A percentile compares a stretch with the other conserved stretches of the same genome.
These are phyloP conservation scores for Hypoxylon sp. DNA, from an alignment of 2,329 filamentous ascomycete species.

Conservation along the genomic window DNA sequence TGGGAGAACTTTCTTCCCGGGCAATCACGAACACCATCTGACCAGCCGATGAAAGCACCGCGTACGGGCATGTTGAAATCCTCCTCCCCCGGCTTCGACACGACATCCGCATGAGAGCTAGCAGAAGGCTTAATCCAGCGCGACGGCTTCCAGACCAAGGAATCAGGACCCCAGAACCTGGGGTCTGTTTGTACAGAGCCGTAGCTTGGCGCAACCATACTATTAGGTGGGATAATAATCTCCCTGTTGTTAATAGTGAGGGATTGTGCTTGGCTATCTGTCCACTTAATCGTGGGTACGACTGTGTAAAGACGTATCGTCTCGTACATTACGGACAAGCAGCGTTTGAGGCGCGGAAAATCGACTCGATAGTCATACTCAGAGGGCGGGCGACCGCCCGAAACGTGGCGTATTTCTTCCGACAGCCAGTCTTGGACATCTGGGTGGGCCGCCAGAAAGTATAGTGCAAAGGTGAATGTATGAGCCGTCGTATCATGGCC, in stretches of 20 bases:
- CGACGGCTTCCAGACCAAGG: constrained; percentile 41
- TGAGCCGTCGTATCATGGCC: constrained; percentile 65
- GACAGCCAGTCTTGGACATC: constrained; percentile 60
- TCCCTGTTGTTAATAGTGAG: constrained; percentile 38
- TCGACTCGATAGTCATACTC: constrained; percentile 40
- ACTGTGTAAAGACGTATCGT: constrained; percentile 57
- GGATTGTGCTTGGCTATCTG: constrained; percentile 23
- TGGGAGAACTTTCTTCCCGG: constrained; percentile 53
- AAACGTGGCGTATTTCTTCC: constrained; percentile 53
- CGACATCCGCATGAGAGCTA: background rate
- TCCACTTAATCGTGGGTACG: constrained; percentile 49
- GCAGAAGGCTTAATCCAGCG: constrained; percentile 34
- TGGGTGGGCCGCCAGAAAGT: constrained; percentile 59
- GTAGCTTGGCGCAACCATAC: constrained; percentile 40
- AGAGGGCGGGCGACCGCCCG: constrained; percentile 11
- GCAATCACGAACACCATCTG: constrained; percentile 50
- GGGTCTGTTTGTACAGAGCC: constrained; percentile 41
- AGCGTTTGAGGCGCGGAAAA: constrained; percentile 59
- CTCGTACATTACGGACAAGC: constrained; percentile 57
- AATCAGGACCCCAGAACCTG: constrained; percentile 41
- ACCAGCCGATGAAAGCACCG: constrained; percentile 50
- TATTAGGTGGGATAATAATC: constrained; percentile 29
- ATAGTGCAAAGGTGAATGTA: constrained; percentile 57
- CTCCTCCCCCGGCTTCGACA: constrained; percentile 30
- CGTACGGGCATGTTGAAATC: constrained; percentile 36